Percentiles rank a stretch among this genome's conserved stretches.
These are phyloP conservation scores for Acacia confusa DNA, from an alignment of 306 rosid genomes.

Conservation along the genomic window DNA sequence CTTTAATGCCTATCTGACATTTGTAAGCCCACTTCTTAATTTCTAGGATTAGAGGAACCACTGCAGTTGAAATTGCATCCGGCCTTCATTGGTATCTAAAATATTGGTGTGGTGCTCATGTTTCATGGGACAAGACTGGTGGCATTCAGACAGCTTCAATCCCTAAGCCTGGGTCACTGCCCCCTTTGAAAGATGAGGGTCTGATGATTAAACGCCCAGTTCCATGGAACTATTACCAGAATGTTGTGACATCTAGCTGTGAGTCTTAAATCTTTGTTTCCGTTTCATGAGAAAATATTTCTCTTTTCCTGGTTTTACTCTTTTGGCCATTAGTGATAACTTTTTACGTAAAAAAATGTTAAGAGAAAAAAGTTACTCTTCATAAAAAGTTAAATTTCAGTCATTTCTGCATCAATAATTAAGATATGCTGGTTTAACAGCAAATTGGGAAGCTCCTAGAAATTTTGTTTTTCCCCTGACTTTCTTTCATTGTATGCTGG, in stretches of 20 bases:
- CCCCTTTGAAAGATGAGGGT: slow-evolving; percentile 58
- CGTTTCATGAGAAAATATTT: neutral
- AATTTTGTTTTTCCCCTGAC: neutral
- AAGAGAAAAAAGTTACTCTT: too few relatives aligned
- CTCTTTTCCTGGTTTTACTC: neutral
- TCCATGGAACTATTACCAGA: slow-evolving; percentile 95
- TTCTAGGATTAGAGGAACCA: slow-evolving; percentile 75
- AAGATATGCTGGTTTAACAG: neutral
- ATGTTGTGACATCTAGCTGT: slow-evolving; percentile 97
- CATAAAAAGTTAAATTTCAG: neutral
- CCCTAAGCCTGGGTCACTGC: slow-evolving; percentile 82
- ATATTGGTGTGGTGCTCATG: slow-evolving; percentile 88
- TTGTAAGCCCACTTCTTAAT: slow-evolving; percentile 11
- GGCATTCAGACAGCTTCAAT: slow-evolving; percentile 76
- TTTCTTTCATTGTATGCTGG: neutral
- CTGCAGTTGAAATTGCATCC: slow-evolving; percentile 83
- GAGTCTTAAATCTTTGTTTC: slow-evolving; percentile 41
- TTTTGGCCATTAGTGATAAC: neutral
- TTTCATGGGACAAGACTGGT: slow-evolving; percentile 96
- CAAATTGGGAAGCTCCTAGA: neutral
- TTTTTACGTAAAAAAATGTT: neutral
- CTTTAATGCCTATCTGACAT: slow-evolving; percentile 18
- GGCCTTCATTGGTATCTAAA: slow-evolving; percentile 96
- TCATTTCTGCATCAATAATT: neutral
- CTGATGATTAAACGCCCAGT: slow-evolving; percentile 72